Base-by-base conservation (phyloP, 2,329 filamentous ascomycete genomes). In the Monilinia fructigena region DNA sequence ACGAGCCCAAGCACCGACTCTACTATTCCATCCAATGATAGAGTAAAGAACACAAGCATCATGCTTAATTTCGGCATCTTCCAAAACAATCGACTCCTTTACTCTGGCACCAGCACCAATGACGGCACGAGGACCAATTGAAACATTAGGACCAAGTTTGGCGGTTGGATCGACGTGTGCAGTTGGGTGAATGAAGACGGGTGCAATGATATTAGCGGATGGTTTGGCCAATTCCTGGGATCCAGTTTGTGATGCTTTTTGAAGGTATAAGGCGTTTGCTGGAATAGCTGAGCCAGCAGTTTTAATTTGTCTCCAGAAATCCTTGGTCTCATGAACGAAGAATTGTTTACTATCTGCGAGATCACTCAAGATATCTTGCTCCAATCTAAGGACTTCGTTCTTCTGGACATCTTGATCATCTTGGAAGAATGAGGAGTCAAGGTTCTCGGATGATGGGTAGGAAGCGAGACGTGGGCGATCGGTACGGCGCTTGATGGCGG, bases 251-350 rank as follows among this genome's bases (percentile, higher is more conserved):
- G 90, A 90, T 26, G 95, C 94, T 82, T 97, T 92, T 78, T 96
- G 92, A 65, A 99, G 87, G 80, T 99, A 99, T 45, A 99, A 86
- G 18, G 95, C 95, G 76, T 98, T 98, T 70, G 95, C 95, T 20
- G 95, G 95, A 38, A 99, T 93, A 60, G 95, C 95, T 7, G 94
- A 98, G 68, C 95, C 95, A 68, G 95, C 95, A 1, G 95, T 97
- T 86, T 99, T 99, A 86, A 99, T 98, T 83, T 99, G 95, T 74
- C 95, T 92, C 95, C 95, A 99, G 80, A 99, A 99, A 79, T 98
- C 95, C 82, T 96, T 96, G 72, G 94, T 98, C 82, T 99, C 95
- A 78, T 97, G 91, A 42, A 98, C 95, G 80, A 93, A 98, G 83
- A 99, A 99, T 79, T 95, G 92, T 81, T 96, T 95, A 85, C 87